Evolutionary conservation across 306 rosid species (phyloP).

Genomic region (Carpinus fangiana): DNA sequence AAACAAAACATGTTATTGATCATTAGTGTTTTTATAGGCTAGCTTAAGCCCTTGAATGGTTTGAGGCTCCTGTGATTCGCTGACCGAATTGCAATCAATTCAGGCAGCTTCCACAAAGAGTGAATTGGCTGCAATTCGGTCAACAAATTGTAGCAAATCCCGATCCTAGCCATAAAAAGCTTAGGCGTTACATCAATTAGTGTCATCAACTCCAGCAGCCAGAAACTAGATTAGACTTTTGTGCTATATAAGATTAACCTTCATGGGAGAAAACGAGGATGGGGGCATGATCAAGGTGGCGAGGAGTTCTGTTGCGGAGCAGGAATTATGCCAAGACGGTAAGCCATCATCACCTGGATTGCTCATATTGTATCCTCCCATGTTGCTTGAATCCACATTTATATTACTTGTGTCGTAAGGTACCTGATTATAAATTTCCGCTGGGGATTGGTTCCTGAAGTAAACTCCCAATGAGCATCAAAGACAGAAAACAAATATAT

Average conservation of each 20-base stretch:
- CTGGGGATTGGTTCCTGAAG: constrained; percentile 49
- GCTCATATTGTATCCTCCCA: constrained; percentile 22
- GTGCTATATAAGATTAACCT: constrained; percentile 13
- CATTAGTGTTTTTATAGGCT: no score
- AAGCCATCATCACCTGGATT: constrained; percentile 42
- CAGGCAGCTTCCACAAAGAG: no score
- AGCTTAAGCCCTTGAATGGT: no score
- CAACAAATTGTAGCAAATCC: no score
- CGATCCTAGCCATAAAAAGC: no score
- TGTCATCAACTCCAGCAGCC: no score
- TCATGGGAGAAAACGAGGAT: constrained; percentile 33
- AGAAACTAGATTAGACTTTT: no score
- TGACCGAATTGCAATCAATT: no score
- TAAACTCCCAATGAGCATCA: neutral
- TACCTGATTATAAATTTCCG: constrained; percentile 44
- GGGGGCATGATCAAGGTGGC: constrained; percentile 17
- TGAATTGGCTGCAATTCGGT: no score
- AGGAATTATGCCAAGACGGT: constrained; percentile 58
- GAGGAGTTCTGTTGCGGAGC: constrained; percentile 32
- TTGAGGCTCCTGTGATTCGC: no score
- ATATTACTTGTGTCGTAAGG: constrained; percentile 49
- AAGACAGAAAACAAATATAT: neutral
- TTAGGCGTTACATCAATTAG: no score
- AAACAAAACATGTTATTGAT: no score
- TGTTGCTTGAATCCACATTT: constrained; percentile 41